Evolutionary conservation across 176 grass and related monocot species (phyloP).

Genomic region (Saccharum officinarum): DNA sequence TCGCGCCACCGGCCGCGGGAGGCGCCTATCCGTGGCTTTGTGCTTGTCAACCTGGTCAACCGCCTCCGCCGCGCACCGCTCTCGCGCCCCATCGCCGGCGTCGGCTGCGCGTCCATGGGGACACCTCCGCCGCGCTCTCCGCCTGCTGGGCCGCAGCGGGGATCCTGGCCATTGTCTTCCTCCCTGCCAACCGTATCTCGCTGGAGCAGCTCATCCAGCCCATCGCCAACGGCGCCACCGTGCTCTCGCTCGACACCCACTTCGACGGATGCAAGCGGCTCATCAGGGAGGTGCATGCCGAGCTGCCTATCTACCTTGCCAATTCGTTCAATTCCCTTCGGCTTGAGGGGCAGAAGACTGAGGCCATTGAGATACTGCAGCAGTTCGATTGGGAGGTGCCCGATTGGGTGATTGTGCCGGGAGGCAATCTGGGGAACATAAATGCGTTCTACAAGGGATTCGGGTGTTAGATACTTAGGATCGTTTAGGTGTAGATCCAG

Average conservation of each 20-base stretch:
- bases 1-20: too few relatives aligned
- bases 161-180: conserved; percentile 89
- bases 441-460: conserved; percentile 99
- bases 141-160: conserved; percentile 88
- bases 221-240: conserved; percentile 88
- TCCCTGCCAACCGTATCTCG: conserved; percentile 80
- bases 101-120: too few relatives aligned
- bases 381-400: conserved; percentile 99
- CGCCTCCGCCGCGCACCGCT: too few relatives aligned
- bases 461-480: too few relatives aligned
- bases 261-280: conserved; percentile 95
- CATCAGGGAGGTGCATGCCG: conserved; percentile 87
- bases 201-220: conserved; percentile 93
- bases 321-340: conserved; percentile 89
- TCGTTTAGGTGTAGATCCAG: too few relatives aligned
- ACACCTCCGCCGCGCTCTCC: conserved; percentile 90
- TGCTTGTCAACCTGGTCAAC: too few relatives aligned
- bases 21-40: too few relatives aligned
- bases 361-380: conserved; percentile 93
- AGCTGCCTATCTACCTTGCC: conserved; percentile 87
- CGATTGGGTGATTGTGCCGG: conserved; percentile 84
- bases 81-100: too few relatives aligned
- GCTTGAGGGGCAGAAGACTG: conserved; percentile 87
- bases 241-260: conserved; percentile 84
- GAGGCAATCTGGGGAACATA: conserved; percentile 91